Conservation (phyloP, 805 yeast genomes). For the Metschnikowia anglica region DNA sequence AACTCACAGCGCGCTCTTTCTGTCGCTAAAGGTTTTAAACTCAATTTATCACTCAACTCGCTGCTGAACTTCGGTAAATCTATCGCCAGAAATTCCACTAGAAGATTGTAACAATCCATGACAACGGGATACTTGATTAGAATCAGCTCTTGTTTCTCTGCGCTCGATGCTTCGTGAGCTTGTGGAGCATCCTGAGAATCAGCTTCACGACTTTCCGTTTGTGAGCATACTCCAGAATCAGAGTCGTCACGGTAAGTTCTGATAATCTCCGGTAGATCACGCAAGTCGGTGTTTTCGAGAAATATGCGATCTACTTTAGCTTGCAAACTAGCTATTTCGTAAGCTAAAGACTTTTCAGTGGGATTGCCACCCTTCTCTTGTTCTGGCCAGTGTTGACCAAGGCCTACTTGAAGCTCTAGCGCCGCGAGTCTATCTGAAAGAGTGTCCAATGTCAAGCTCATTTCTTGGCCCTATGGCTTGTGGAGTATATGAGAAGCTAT, state of each 20-base stretch:
- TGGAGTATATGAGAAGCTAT: not conserved
- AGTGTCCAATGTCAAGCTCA: conserved; percentile 7
- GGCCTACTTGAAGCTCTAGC: conserved; percentile 12
- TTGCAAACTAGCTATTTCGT: conserved; percentile 13
- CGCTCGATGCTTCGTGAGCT: not conserved
- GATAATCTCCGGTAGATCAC: conserved; percentile 12
- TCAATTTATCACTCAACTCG: conserved; percentile 6
- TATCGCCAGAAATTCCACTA: conserved; percentile 24
- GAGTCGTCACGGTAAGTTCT: conserved; percentile 6
- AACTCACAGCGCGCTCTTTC: conserved; percentile 11
- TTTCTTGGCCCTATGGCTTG: not conserved
- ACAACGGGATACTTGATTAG: conserved; percentile 25
- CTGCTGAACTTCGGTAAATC: conserved; percentile 19
- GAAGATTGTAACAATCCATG: conserved; percentile 22
- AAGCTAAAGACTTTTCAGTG: conserved; percentile 3
- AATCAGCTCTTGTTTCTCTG: conserved; percentile 23
- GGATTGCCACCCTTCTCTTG: not conserved
- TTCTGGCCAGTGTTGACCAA: not conserved
- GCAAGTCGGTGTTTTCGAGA: conserved; percentile 11
- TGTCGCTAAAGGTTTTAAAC: not conserved
- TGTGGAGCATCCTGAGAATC: not conserved
- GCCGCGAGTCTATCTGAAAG: conserved; percentile 4
- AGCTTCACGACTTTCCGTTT: not conserved
- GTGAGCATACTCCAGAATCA: too few species aligned
- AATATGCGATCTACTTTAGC: conserved; percentile 13